Evolutionary conservation across 2,329 filamentous ascomycete genomes (phyloP).

Genomic region (Diaporthe australafricana): DNA sequence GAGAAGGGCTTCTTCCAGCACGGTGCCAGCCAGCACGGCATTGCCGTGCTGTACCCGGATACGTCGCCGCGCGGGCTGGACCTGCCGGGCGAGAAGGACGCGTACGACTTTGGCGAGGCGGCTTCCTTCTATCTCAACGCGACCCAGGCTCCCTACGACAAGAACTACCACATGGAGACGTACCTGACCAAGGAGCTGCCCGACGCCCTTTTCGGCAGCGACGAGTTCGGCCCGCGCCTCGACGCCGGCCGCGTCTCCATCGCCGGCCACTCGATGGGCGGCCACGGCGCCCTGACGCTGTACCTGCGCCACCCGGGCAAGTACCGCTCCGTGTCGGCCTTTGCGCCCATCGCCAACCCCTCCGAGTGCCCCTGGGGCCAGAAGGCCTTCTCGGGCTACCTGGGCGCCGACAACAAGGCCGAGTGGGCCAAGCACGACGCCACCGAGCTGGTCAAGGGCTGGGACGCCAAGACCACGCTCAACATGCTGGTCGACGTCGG

Average conservation of each 20-base stretch:
- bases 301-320: conserved; percentile 91
- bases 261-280: conserved; percentile 96
- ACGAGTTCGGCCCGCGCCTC: conserved; percentile 74
- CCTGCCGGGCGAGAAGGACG: conserved; percentile 86
- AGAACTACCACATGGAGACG: conserved; percentile 92
- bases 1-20: conserved; percentile 93
- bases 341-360: conserved; percentile 91
- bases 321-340: conserved; percentile 91
- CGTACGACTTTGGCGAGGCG: conserved; percentile 91
- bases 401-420: conserved; percentile 76
- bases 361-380: conserved; percentile 90
- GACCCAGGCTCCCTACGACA: conserved; percentile 76
- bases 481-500: conserved; percentile 92
- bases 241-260: conserved; percentile 81
- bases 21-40: conserved; percentile 80
- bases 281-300: conserved; percentile 92
- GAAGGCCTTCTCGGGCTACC: conserved; percentile 93
- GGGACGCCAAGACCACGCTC: conserved; percentile 72
- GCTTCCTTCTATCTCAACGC: conserved; percentile 97
- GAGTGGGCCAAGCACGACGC: conserved; percentile 93
- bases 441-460: conserved; percentile 85
- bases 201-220: conserved; percentile 73
- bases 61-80: conserved; percentile 89
- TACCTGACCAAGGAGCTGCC: conserved; percentile 95
- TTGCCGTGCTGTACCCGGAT: conserved; percentile 96